A percentile compares a stretch with the other conserved stretches of the same genome.
Conservation (phyloP, 2,329 filamentous ascomycete species). For the Diaporthe caulivora region DNA sequence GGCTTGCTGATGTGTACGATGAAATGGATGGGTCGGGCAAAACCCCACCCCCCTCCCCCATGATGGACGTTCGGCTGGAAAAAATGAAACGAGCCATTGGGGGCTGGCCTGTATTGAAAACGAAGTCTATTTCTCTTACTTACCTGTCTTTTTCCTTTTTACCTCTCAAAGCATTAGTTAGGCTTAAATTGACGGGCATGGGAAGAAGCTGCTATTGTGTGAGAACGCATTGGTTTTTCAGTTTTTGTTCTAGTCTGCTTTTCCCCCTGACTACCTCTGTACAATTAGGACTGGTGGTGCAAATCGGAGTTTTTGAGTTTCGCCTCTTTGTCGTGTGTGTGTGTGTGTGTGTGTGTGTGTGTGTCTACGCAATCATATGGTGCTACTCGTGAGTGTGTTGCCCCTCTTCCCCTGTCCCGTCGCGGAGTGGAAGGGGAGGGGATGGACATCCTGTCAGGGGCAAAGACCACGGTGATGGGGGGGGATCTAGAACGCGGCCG, state of each 20-base stretch:
- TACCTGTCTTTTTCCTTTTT: background rate
- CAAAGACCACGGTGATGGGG: too few species aligned
- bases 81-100: background rate
- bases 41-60: too few species aligned
- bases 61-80: background rate
- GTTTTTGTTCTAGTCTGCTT: background rate
- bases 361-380: too few species aligned
- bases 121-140: background rate
- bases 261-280: conserved; percentile 2
- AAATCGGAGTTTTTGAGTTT: background rate
- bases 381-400: too few species aligned
- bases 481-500: too few species aligned
- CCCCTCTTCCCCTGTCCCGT: too few species aligned
- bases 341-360: too few species aligned
- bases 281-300: conserved; percentile 18
- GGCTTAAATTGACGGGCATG: background rate
- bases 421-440: too few species aligned
- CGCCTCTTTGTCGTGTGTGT: too few species aligned
- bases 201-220: background rate
- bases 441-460: too few species aligned
- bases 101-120: background rate
- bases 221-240: background rate
- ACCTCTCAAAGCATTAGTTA: background rate
- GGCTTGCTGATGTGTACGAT: conserved; percentile 4
- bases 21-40: background rate